phyloP scores from a whole-genome alignment of 108 stramenopile species.

The Thalassiosira profunda region DNA sequence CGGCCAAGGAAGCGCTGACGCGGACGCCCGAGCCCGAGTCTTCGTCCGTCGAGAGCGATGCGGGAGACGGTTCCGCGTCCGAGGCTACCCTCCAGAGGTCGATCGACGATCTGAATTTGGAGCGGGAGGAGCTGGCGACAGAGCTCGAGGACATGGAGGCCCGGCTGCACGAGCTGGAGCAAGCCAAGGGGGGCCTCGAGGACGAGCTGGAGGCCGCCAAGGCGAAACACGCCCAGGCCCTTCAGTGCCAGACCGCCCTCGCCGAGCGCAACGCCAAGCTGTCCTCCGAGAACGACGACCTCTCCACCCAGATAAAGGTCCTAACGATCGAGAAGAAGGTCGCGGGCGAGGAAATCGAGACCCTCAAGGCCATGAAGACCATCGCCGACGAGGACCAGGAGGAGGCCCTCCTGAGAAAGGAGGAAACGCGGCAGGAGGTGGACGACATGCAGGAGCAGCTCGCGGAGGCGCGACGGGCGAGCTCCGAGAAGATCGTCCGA shows the following conservation, averaged over 20 bases:
- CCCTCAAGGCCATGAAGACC: neutral
- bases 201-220: slow-evolving; percentile 9
- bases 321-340: slow-evolving; percentile 19
- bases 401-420: neutral
- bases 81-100: no score
- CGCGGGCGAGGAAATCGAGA: slow-evolving; percentile 31
- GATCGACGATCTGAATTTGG: neutral
- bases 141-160: neutral
- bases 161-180: slow-evolving; percentile 17
- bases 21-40: no score
- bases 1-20: no score
- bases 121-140: neutral
- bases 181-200: slow-evolving; percentile 20
- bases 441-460: neutral
- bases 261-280: slow-evolving; percentile 11
- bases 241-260: slow-evolving; percentile 12
- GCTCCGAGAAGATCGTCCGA: neutral
- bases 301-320: slow-evolving; percentile 27
- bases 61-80: no score
- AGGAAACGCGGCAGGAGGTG: neutral
- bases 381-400: neutral
- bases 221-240: neutral
- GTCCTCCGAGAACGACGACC: slow-evolving; percentile 8
- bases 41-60: no score
- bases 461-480: neutral